Percentiles rank a stretch among this genome's conserved stretches.
phyloP scores from a whole-genome alignment of 106 monocot genomes.

The Gastrodia elata region DNA sequence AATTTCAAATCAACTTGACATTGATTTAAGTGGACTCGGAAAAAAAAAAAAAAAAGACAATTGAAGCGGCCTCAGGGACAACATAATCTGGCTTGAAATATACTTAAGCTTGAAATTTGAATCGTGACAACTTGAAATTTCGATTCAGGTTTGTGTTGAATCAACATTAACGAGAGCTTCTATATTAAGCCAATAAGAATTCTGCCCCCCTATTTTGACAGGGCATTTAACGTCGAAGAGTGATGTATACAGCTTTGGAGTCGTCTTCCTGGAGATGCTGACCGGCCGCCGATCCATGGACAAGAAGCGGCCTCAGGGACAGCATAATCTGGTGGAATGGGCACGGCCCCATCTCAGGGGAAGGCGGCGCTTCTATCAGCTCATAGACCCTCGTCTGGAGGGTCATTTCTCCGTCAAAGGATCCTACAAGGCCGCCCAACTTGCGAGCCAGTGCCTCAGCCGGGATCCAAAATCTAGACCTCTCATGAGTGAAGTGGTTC shows the following conservation, averaged over 20 bases:
- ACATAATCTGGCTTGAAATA: no score
- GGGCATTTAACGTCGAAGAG: conserved; percentile 28
- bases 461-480: conserved; percentile 36
- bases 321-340: conserved; percentile 23
- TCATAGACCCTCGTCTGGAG: conserved; percentile 25
- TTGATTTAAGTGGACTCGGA: no score
- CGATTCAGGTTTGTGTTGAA: no score
- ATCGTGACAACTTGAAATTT: no score
- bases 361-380: conserved; percentile 15
- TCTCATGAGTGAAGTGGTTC: conserved; percentile 39
- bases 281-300: conserved; percentile 26
- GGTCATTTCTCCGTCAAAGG: conserved; percentile 27
- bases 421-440: conserved; percentile 31
- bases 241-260: conserved; percentile 26
- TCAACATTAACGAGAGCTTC: no score
- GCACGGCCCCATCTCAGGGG: conserved; percentile 22
- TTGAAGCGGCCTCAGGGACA: no score
- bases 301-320: conserved; percentile 19
- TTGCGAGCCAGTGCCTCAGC: conserved; percentile 33
- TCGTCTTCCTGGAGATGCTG: conserved; percentile 22
- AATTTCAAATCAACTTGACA: no score
- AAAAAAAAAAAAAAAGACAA: no score
- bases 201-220: background rate
- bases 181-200: background rate
- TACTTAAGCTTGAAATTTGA: no score